Base-by-base conservation (phyloP, 352 stramenopile genomes). In the Phytophthora tentaculata region DNA sequence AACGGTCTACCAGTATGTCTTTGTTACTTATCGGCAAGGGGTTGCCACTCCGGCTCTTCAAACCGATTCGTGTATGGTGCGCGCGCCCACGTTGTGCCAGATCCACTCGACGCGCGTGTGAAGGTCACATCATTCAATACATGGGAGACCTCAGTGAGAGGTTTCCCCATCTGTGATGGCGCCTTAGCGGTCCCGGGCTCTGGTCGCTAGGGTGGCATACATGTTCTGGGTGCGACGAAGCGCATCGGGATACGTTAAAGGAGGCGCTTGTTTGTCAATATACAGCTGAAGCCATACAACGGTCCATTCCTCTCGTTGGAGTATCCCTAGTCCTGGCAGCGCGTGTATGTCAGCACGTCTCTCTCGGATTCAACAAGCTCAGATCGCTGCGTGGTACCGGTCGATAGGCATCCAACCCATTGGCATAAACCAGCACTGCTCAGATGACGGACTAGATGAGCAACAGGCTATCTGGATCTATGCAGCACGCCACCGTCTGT, bases 71-170 rank as follows among this genome's bases (percentile, higher is more conserved):
- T 47, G 1, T 68, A 54, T 26, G 52, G 52, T 4, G 22, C 28
- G 0, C 61, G 53, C 17, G 52, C 32, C 12, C 61, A 68, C 14
- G 44, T 17, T 14, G 52, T 47, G 12, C 35, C 51, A 12, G 52
- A 51, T 17, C 28, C 4, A 26, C 14, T 68, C 17, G 61, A 62
- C 17, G 61, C 51, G 7, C 41, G 52, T 0, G 61, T 68, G 7
- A 68, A 58, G 49, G 61, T 45, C 12, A 68, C 45, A 53, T 62
- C 8, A 68, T 62, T 19, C 53, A 62, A 23, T 45, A 24, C 0
- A 68, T 68, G 53, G 52, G 61, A 20, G 61, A 29, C 0, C 41
- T 57, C 9, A 62, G 35, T 20, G 52, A 62, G 26, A 28, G 32
- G n/a, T n/a, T n/a, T 17, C 26, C 53, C 1, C 52, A 68, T 45